These are phyloP conservation scores for Fusarium sp. DNA, from an alignment of 2,329 filamentous ascomycete genomes.

Conservation along the genomic window DNA sequence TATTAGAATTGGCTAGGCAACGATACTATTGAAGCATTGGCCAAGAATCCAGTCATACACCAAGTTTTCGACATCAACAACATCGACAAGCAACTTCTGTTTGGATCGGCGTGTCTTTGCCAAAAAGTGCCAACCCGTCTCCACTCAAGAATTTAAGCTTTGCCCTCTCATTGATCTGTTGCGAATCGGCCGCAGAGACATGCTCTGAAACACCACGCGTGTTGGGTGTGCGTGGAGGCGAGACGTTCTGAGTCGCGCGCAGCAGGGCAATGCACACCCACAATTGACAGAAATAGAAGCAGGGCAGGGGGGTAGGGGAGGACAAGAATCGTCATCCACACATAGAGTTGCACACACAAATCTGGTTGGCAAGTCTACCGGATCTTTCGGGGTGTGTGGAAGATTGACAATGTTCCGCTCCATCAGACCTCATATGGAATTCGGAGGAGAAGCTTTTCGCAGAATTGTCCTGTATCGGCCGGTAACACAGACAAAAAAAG, in stretches of 20 bases:
- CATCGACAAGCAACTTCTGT: not conserved
- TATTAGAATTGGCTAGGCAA: not conserved
- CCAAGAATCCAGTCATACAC: not conserved
- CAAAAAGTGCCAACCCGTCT: not conserved
- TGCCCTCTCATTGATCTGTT: slow-evolving; percentile 6
- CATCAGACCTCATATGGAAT: slow-evolving; percentile 9
- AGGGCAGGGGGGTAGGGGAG: not conserved
- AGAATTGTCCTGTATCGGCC: not conserved
- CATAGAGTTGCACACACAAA: not conserved
- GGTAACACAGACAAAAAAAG: slow-evolving; percentile 8
- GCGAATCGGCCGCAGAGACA: slow-evolving; percentile 13
- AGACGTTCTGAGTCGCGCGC: slow-evolving; percentile 28
- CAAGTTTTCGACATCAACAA: not conserved
- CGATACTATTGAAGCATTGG: not conserved
- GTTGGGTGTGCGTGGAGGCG: slow-evolving; percentile 22
- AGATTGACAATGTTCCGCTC: not conserved
- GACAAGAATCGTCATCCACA: not conserved
- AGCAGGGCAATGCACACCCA: slow-evolving; percentile 12
- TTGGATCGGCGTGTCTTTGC: not conserved
- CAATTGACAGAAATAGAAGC: slow-evolving; percentile 33
- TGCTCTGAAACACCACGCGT: slow-evolving; percentile 32
- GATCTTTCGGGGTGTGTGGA: slow-evolving; percentile 1
- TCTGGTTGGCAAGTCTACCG: slow-evolving; percentile 8
- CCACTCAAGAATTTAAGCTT: slow-evolving; percentile 4
- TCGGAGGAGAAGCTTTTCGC: not conserved